Evolutionary conservation across 163 green algal species (phyloP).

Genomic region (Prototheca wickerhamii): DNA sequence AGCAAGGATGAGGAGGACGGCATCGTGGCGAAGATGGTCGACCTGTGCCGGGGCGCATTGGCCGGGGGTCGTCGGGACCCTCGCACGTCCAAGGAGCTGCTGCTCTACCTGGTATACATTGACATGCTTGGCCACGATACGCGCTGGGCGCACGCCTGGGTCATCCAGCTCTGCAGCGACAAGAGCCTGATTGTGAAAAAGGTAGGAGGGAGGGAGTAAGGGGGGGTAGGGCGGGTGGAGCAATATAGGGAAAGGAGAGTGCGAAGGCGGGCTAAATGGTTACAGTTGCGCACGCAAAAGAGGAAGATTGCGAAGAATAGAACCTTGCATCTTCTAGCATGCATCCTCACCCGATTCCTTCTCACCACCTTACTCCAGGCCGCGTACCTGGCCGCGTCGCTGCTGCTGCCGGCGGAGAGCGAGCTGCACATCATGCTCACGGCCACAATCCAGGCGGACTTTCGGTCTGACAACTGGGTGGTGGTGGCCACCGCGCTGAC

Average conservation of each 20-base stretch:
- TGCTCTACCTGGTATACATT: conserved; percentile 88
- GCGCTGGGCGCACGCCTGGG: conserved; percentile 83
- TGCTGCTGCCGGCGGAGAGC: conserved; percentile 84
- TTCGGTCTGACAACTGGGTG: conserved; percentile 90
- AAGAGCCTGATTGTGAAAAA: conserved; percentile 77
- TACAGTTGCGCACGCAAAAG: too few species aligned
- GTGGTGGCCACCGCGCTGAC: conserved; percentile 78
- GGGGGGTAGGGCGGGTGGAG: neutral
- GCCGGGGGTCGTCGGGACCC: conserved; percentile 63
- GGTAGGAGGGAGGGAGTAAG: conserved; percentile 26
- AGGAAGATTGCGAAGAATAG: too few species aligned
- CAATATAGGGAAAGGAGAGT: too few species aligned
- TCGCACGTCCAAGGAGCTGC: conserved; percentile 60
- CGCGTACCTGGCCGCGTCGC: conserved; percentile 81
- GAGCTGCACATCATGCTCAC: conserved; percentile 91
- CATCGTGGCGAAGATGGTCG: conserved; percentile 70
- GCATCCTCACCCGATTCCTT: neutral
- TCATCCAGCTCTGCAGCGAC: conserved; percentile 73
- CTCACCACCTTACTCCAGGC: conserved; percentile 46
- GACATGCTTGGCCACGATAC: conserved; percentile 97
- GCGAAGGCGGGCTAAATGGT: too few species aligned
- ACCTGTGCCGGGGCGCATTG: conserved; percentile 38
- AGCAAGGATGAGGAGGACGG: conserved; percentile 86
- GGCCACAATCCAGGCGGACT: conserved; percentile 88
- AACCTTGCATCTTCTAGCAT: neutral